Percentiles rank a stretch among this genome's conserved stretches.
phyloP scores from a whole-genome alignment of 2,329 filamentous ascomycete species.

The Fusarium odoratissimum region DNA sequence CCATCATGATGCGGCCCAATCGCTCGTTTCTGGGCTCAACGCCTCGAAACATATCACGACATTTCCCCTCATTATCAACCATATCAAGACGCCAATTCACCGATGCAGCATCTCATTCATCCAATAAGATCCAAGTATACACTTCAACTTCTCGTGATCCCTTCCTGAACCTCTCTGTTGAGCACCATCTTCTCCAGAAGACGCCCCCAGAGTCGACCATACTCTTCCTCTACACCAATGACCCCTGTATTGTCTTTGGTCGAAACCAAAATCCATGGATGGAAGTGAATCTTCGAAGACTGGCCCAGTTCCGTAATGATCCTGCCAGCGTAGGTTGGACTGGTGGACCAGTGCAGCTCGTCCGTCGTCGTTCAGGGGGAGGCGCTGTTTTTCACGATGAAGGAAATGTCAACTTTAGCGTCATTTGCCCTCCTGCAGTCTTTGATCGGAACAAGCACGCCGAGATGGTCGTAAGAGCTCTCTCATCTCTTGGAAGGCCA shows the following conservation, averaged over 20 bases:
- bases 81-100: slow-evolving; percentile 49
- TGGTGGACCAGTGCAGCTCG: slow-evolving; percentile 63
- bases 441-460: slow-evolving; percentile 92
- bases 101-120: slow-evolving; percentile 55
- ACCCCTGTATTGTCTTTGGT: slow-evolving; percentile 88
- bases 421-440: slow-evolving; percentile 79
- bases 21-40: slow-evolving; percentile 17
- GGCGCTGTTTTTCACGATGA: slow-evolving; percentile 94
- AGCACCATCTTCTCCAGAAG: slow-evolving; percentile 86
- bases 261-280: slow-evolving; percentile 98
- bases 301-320: slow-evolving; percentile 53
- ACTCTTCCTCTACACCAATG: slow-evolving; percentile 89
- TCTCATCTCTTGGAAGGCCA: slow-evolving; percentile 68
- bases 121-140: slow-evolving; percentile 73
- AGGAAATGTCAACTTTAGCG: slow-evolving; percentile 95
- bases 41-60: slow-evolving; percentile 8
- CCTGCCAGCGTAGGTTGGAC: slow-evolving; percentile 43
- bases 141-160: slow-evolving; percentile 77
- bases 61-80: slow-evolving; percentile 12
- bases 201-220: slow-evolving; percentile 78
- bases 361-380: slow-evolving; percentile 87
- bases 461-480: slow-evolving; percentile 89
- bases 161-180: slow-evolving; percentile 91
- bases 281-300: slow-evolving; percentile 79
- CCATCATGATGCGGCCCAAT: slow-evolving; percentile 22